These are phyloP conservation scores for Rhodotorula diobovata DNA, from an alignment of 768 basidiomycete species.

Conservation along the genomic window DNA sequence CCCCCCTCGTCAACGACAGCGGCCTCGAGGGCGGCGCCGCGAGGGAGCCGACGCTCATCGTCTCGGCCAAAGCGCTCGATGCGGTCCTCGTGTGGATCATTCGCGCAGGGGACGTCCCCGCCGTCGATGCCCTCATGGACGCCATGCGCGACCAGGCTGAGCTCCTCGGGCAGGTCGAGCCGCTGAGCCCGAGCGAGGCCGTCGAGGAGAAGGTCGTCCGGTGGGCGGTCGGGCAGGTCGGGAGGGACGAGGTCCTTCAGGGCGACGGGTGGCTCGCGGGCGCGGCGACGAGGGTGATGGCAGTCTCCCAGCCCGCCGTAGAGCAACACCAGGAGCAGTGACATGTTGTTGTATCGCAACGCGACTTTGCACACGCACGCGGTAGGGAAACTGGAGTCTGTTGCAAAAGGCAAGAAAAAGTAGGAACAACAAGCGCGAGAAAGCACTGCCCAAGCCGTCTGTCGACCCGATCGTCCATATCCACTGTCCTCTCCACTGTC, in stretches of 20 bases:
- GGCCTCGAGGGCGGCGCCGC: neutral
- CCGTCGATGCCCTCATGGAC: neutral
- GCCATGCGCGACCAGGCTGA: conserved; percentile 1
- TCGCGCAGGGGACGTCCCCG: neutral
- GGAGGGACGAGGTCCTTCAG: neutral
- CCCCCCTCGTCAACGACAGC: neutral
- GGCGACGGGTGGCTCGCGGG: neutral
- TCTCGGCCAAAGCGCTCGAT: neutral
- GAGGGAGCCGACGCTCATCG: neutral
- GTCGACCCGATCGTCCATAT: too few relatives aligned
- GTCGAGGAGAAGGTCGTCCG: neutral
- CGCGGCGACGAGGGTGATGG: neutral
- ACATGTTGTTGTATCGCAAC: too few relatives aligned
- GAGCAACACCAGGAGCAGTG: too few relatives aligned
- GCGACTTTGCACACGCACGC: too few relatives aligned
- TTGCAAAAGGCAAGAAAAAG: too few relatives aligned
- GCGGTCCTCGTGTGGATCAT: neutral
- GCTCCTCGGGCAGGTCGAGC: neutral
- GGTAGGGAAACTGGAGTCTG: too few relatives aligned
- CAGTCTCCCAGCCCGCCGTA: too few relatives aligned
- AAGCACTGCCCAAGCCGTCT: too few relatives aligned
- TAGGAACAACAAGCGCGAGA: too few relatives aligned
- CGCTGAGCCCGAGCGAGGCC: neutral
- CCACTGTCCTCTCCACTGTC: too few relatives aligned
- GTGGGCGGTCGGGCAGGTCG: conserved; percentile 12